Conservation (phyloP, 2,329 filamentous ascomycete species). For the Seiridium cupressi region DNA sequence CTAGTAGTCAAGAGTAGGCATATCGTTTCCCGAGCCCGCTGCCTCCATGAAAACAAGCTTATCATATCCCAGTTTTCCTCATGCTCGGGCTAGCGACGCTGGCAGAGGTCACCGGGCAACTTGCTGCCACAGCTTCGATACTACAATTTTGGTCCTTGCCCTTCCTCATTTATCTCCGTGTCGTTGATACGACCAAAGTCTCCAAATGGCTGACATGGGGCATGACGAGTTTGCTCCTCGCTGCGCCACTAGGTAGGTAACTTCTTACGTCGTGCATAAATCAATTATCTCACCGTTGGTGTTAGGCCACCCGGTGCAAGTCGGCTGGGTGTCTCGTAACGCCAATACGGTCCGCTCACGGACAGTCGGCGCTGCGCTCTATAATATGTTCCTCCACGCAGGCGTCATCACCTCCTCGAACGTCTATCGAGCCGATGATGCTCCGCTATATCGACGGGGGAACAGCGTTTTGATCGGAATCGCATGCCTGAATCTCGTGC, state of each 20-base stretch:
- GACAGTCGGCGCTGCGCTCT: conserved; percentile 55
- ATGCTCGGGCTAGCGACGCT: conserved; percentile 34
- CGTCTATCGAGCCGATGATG: conserved; percentile 42
- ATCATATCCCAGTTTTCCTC: conserved; percentile 24
- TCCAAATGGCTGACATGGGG: conserved; percentile 41
- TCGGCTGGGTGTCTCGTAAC: conserved; percentile 43
- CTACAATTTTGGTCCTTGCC: conserved; percentile 60
- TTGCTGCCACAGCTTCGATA: conserved; percentile 44
- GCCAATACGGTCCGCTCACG: conserved; percentile 57
- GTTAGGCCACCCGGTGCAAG: conserved; percentile 18
- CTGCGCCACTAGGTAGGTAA: conserved; percentile 35
- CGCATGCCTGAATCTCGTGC: conserved; percentile 43
- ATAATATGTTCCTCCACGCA: conserved; percentile 45
- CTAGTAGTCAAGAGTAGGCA: conserved; percentile 27
- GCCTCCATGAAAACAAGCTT: not conserved
- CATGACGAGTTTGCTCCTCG: conserved; percentile 39
- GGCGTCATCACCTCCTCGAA: conserved; percentile 31
- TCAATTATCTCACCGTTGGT: not conserved
- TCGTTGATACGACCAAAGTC: conserved; percentile 33
- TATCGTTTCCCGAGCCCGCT: not conserved
- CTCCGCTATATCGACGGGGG: conserved; percentile 50
- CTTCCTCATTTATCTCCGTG: conserved; percentile 50
- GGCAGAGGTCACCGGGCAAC: conserved; percentile 43
- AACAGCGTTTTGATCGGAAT: conserved; percentile 54
- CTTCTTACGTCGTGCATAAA: not conserved